These are phyloP conservation scores for Shiraia bambusicola DNA, from an alignment of 2,329 filamentous ascomycete genomes.

Conservation along the genomic window DNA sequence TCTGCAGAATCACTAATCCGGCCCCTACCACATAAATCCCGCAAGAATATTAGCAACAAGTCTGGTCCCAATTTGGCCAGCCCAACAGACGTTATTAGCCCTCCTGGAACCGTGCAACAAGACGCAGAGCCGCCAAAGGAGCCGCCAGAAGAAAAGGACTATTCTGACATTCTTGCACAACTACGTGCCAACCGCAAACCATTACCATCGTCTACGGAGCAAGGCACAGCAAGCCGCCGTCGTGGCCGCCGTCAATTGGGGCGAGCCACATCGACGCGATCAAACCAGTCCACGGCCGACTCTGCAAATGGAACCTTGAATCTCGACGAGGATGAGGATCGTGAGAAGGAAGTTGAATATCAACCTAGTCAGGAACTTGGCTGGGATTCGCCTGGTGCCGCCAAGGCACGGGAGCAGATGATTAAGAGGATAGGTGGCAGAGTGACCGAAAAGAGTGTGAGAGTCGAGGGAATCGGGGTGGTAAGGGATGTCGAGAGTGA, in stretches of 20 bases:
- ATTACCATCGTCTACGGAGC: slow-evolving; percentile 18
- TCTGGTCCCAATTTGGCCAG: slow-evolving; percentile 10
- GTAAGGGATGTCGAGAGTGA: slow-evolving; percentile 39
- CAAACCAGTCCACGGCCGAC: slow-evolving; percentile 32
- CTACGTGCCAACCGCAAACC: slow-evolving; percentile 35
- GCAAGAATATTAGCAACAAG: slow-evolving; percentile 11
- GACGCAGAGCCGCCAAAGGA: slow-evolving; percentile 10
- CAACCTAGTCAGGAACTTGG: slow-evolving; percentile 42
- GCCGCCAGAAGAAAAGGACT: slow-evolving; percentile 29
- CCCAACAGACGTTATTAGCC: slow-evolving; percentile 30
- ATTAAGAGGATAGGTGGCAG: slow-evolving; percentile 41
- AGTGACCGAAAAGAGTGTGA: slow-evolving; percentile 29
- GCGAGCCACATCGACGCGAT: slow-evolving; percentile 35
- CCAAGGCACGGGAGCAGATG: slow-evolving; percentile 39
- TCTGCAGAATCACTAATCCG: slow-evolving; percentile 26
- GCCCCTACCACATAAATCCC: neutral
- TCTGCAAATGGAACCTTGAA: slow-evolving; percentile 20
- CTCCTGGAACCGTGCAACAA: slow-evolving; percentile 18
- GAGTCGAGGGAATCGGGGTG: slow-evolving; percentile 34
- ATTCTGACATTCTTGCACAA: slow-evolving; percentile 34
- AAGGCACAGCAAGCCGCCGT: slow-evolving; percentile 23
- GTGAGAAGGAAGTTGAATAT: slow-evolving; percentile 27
- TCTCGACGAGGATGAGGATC: slow-evolving; percentile 19
- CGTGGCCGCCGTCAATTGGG: slow-evolving; percentile 29
- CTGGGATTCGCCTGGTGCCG: slow-evolving; percentile 42